A percentile compares a stretch with the other conserved stretches of the same genome.
phyloP scores from a whole-genome alignment of 2,329 filamentous ascomycete species.

The Didymella pomorum region DNA sequence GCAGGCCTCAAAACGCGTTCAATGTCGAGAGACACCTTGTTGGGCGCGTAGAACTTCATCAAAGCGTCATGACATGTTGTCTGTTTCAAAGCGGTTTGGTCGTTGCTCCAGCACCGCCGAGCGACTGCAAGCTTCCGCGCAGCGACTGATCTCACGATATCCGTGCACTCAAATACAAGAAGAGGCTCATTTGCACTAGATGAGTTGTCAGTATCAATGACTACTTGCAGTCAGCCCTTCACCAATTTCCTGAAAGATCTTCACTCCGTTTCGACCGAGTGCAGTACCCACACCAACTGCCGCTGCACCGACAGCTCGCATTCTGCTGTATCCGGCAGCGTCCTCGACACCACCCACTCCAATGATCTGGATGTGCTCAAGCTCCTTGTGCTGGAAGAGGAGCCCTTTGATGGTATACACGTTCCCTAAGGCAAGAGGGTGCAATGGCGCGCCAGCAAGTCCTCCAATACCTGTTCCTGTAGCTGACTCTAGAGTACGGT shows the following conservation, averaged over 20 bases:
- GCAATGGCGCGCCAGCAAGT: slow-evolving; percentile 74
- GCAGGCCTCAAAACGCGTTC: neutral
- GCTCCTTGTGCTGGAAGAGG: slow-evolving; percentile 60
- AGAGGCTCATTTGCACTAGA: neutral
- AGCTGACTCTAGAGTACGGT: slow-evolving; percentile 59
- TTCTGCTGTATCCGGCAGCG: slow-evolving; percentile 67
- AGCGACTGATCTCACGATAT: neutral
- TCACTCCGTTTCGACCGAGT: slow-evolving; percentile 68
- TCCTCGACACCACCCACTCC: slow-evolving; percentile 78
- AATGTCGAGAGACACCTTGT: neutral
- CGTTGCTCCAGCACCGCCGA: slow-evolving; percentile 5
- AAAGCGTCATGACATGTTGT: slow-evolving; percentile 17
- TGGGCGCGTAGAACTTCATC: slow-evolving; percentile 6
- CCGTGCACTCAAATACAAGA: neutral
- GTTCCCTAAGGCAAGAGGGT: slow-evolving; percentile 78
- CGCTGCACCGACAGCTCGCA: slow-evolving; percentile 69
- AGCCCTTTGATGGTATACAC: slow-evolving; percentile 71
- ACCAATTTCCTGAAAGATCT: slow-evolving; percentile 68
- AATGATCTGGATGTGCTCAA: slow-evolving; percentile 69
- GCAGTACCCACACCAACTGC: slow-evolving; percentile 73
- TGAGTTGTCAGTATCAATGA: neutral
- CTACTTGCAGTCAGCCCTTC: slow-evolving; percentile 11
- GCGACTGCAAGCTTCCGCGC: neutral
- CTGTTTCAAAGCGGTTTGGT: slow-evolving; percentile 18
- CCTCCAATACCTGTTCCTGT: slow-evolving; percentile 69